Evolutionary conservation across 192 early-diverging fungal genomes (phyloP).

Genomic region (Fimicolochytrium jonesii): DNA sequence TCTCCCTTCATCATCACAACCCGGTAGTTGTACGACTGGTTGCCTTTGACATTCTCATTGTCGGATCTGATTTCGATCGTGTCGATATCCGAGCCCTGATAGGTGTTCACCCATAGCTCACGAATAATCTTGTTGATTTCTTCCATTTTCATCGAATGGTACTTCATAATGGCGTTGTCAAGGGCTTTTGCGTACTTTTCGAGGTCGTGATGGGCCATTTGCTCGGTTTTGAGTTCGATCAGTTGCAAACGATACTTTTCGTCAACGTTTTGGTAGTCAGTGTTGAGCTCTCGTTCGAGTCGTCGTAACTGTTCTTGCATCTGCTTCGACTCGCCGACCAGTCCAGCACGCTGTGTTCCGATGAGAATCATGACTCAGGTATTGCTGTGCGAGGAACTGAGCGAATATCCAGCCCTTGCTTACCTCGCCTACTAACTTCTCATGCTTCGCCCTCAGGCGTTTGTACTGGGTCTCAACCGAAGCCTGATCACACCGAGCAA

Average conservation of each 20-base stretch:
- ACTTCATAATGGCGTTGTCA: conserved; percentile 76
- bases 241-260: conserved; percentile 62
- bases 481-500: conserved; percentile 23
- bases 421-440: conserved; percentile 31
- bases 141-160: conserved; percentile 92
- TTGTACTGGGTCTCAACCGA: conserved; percentile 26
- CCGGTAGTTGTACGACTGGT: conserved; percentile 82
- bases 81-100: conserved; percentile 92
- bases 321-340: conserved; percentile 77
- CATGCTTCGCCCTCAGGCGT: conserved; percentile 34
- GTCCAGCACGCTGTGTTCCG: conserved; percentile 40
- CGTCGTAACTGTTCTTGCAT: conserved; percentile 66
- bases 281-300: conserved; percentile 57
- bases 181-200: conserved; percentile 83
- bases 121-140: conserved; percentile 95
- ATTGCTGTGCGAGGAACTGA: too few species aligned
- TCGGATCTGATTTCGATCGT: conserved; percentile 93
- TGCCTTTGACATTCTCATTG: conserved; percentile 62
- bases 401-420: too few species aligned
- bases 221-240: conserved; percentile 69
- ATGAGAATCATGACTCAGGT: not conserved
- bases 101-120: conserved; percentile 95
- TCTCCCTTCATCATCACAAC: conserved; percentile 92
- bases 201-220: conserved; percentile 76
- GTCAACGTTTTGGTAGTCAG: conserved; percentile 77